These are phyloP conservation scores for Sistotremastrum niveocremeum DNA, from an alignment of 768 basidiomycete species.

Conservation along the genomic window DNA sequence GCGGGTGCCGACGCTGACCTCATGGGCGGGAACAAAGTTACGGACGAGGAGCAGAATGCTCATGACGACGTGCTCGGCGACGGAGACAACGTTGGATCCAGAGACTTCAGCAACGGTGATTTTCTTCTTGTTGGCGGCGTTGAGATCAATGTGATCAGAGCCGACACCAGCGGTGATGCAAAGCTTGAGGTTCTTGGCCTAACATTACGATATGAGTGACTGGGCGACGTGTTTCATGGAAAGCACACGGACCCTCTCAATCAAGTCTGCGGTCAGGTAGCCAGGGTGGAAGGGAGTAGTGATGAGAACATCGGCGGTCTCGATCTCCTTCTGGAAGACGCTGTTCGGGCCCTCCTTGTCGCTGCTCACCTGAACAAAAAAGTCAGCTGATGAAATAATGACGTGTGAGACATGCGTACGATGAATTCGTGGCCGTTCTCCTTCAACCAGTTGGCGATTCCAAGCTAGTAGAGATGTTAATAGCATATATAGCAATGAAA, in stretches of 20 bases:
- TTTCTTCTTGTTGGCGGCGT: conserved; percentile 67
- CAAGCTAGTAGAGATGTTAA: conserved; percentile 35
- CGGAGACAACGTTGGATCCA: conserved; percentile 82
- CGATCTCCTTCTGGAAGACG: conserved; percentile 71
- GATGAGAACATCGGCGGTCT: conserved; percentile 56
- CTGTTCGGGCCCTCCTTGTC: conserved; percentile 75
- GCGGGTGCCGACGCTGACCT: conserved; percentile 29
- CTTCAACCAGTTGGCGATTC: conserved; percentile 54
- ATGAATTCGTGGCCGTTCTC: conserved; percentile 64
- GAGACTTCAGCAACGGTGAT: conserved; percentile 81
- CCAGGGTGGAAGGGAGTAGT: conserved; percentile 83
- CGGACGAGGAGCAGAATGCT: conserved; percentile 81
- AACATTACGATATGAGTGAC: not conserved
- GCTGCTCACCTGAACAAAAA: conserved; percentile 43
- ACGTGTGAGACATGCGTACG: conserved; percentile 23
- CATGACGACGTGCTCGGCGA: conserved; percentile 87
- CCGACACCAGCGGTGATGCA: conserved; percentile 88
- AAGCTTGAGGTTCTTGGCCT: conserved; percentile 83
- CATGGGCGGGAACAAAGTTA: conserved; percentile 81
- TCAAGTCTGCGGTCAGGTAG: conserved; percentile 61
- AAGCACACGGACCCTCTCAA: conserved; percentile 39
- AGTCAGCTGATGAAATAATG: not conserved
- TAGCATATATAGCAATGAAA: conserved; percentile 1
- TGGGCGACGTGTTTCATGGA: not conserved
- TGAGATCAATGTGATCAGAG: conserved; percentile 82